Percentiles rank a stretch among this genome's conserved stretches.
Evolutionary conservation across 805 yeast species (phyloP).

Genomic region (Metschnikowia vanudenii): DNA sequence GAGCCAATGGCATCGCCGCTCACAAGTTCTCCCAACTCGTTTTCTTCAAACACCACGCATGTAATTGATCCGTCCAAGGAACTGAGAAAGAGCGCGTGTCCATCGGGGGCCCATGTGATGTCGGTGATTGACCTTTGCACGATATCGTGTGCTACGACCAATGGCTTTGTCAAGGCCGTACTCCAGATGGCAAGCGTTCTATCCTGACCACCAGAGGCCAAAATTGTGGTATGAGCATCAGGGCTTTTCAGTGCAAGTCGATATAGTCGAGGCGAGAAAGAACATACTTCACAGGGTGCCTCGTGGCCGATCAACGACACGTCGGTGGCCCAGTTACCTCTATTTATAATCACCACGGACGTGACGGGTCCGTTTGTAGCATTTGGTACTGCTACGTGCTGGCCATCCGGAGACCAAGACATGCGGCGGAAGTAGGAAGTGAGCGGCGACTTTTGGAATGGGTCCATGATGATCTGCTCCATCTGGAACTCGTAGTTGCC

Average conservation of each 20-base stretch:
- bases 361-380: slow-evolving; percentile 83
- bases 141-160: slow-evolving; percentile 76
- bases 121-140: slow-evolving; percentile 81
- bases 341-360: slow-evolving; percentile 65
- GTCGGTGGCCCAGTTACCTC: slow-evolving; percentile 80
- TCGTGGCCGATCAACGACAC: slow-evolving; percentile 79
- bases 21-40: slow-evolving; percentile 67
- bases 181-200: slow-evolving; percentile 86
- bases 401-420: slow-evolving; percentile 93
- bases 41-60: slow-evolving; percentile 57
- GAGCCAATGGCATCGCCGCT: slow-evolving; percentile 60
- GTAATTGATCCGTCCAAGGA: slow-evolving; percentile 85
- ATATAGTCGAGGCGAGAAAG: slow-evolving; percentile 70
- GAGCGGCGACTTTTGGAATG: slow-evolving; percentile 85
- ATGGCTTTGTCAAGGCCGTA: slow-evolving; percentile 71
- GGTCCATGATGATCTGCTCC: slow-evolving; percentile 79
- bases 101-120: slow-evolving; percentile 84
- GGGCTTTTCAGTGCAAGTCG: slow-evolving; percentile 25
- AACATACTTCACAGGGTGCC: slow-evolving; percentile 78
- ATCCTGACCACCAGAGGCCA: slow-evolving; percentile 98
- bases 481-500: slow-evolving; percentile 78
- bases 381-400: slow-evolving; percentile 80
- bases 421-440: slow-evolving; percentile 85
- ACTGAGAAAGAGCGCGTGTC: slow-evolving; percentile 66
- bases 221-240: slow-evolving; percentile 54